A percentile compares a stretch with the other conserved stretches of the same genome.
These are phyloP conservation scores for Tuber magnatum DNA, from an alignment of 495 filamentous ascomycete genomes.

Conservation along the genomic window DNA sequence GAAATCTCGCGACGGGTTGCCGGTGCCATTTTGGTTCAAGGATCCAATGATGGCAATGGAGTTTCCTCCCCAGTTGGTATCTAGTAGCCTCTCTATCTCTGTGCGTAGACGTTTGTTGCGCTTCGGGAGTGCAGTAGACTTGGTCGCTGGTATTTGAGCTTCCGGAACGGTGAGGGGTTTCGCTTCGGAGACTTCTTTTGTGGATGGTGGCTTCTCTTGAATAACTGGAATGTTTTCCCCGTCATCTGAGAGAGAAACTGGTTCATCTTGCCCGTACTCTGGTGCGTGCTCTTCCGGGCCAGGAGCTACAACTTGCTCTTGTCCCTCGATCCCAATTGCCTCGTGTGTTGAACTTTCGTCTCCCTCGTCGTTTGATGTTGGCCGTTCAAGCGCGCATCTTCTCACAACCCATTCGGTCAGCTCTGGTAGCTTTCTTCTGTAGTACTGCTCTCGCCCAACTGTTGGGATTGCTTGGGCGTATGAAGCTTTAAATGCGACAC, in stretches of 20 bases:
- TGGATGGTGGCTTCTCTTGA: neutral
- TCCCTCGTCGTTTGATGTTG: neutral
- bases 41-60: neutral
- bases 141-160: neutral
- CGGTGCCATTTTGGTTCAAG: neutral
- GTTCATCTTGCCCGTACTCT: neutral
- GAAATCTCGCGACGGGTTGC: neutral
- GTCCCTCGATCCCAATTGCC: neutral
- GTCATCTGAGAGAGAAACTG: neutral
- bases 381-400: neutral
- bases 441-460: conserved; percentile 11
- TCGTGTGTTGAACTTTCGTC: neutral
- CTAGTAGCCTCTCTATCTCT: neutral
- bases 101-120: neutral
- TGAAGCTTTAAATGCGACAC: conserved; percentile 18
- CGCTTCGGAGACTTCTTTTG: neutral
- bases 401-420: conserved; percentile 9
- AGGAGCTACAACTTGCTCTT: neutral
- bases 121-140: neutral
- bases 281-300: neutral
- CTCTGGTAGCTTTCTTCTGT: conserved; percentile 12
- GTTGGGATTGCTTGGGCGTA: conserved; percentile 27
- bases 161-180: neutral
- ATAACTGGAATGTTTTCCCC: neutral
- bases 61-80: neutral